phyloP scores from a whole-genome alignment of 176 grass and related monocot species.

The Oryza nivara region DNA sequence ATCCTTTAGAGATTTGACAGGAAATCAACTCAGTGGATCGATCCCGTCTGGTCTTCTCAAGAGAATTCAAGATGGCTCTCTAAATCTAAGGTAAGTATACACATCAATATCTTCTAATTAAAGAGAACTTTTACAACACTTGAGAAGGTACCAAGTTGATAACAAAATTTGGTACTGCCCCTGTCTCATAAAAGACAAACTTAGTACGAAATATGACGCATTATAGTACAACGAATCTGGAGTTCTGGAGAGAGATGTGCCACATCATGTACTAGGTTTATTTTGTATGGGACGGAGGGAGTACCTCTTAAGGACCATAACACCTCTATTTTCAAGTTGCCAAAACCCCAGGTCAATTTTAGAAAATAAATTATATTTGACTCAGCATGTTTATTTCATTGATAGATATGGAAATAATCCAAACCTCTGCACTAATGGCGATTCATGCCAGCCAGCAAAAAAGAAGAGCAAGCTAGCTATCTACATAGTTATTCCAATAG shows the following conservation, averaged over 20 bases:
- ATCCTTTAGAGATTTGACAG: conserved; percentile 65
- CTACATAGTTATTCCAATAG: conserved; percentile 42
- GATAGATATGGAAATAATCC: conserved; percentile 57
- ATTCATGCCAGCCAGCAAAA: conserved; percentile 38
- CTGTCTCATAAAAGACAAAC: too few relatives aligned
- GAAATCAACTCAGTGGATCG: conserved; percentile 48
- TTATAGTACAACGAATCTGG: too few relatives aligned
- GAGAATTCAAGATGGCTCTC: conserved; percentile 47
- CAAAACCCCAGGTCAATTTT: not conserved
- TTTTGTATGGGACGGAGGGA: too few relatives aligned
- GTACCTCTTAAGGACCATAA: too few relatives aligned
- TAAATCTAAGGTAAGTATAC: conserved; percentile 51
- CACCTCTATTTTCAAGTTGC: too few relatives aligned
- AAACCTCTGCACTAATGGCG: conserved; percentile 43
- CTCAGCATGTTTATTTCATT: not conserved
- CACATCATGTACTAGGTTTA: too few relatives aligned
- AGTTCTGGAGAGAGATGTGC: too few relatives aligned
- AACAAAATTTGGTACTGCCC: too few relatives aligned
- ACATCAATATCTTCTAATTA: not conserved
- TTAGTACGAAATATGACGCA: too few relatives aligned
- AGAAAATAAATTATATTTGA: not conserved
- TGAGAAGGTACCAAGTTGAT: too few relatives aligned
- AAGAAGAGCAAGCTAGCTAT: conserved; percentile 47
- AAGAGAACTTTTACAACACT: too few relatives aligned
- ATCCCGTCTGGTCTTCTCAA: conserved; percentile 55